Base-by-base conservation (phyloP, 1,284 basidiomycete species). In the Chalciporus piperatoides region DNA sequence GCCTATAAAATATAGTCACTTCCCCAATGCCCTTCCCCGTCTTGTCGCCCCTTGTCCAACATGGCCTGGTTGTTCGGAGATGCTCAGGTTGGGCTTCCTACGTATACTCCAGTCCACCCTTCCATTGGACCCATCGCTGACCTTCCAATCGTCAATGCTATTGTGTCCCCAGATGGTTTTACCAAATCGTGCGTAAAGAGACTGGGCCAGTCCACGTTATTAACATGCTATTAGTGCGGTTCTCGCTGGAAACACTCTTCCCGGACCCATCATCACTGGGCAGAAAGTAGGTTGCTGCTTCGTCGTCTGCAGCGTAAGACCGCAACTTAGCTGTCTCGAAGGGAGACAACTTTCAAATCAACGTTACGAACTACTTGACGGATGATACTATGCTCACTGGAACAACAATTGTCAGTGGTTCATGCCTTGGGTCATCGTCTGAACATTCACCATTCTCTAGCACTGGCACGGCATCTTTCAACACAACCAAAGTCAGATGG, bases 161-260 rank as follows among this genome's bases (percentile, higher is more conserved):
- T 62, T 21, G 59, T 70, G n/a, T 53, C 59, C 23, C 66, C 68
- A 2, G 69, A 69, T 54, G 68, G 68, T 23, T 67, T 61, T 44
- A 46, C 24, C 8, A 56, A 41, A 48, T 41, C 53, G 56, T 53
- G 19, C 49, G 59, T 60, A 7, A 27, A 39, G 3, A 24, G 2
- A 33, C 12, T 10, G 5, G 2, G n/a, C 11, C 24, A 6, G 15
- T 35, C 4, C 21, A 6, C 28, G 9, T 51, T 5, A 33, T 21
- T 38, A 19, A 42, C 25, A 27, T 12, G 6, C 9, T 30, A 10
- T 14, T 17, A 47, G 59, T 30, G 57, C 51, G 2, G 15, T 51
- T 7, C 44, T 55, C 37, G 62, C 49, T 19, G 52, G 64, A 25
- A 59, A 59, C 21, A 44, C 51, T 35, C 61, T 65, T 25, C 61